These are phyloP conservation scores for Tetracentron sinense DNA, from an alignment of 164 flowering plant genomes.

Conservation along the genomic window DNA sequence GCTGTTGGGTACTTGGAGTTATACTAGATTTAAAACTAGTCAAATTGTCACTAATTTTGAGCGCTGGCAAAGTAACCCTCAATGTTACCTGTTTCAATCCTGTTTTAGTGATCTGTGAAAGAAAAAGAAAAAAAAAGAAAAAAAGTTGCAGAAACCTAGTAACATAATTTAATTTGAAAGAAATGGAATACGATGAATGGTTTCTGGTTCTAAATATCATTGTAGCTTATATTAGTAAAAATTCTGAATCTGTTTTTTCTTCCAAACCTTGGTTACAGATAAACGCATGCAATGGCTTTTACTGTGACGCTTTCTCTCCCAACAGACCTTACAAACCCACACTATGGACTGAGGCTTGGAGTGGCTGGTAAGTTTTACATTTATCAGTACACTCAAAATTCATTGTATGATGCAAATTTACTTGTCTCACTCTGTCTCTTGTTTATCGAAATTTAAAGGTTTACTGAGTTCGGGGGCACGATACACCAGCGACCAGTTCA, in stretches of 20 bases:
- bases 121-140: background rate
- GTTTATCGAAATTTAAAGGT: constrained; percentile 40
- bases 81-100: background rate
- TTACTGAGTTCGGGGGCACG: constrained; percentile 82
- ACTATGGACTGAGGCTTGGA: constrained; percentile 96
- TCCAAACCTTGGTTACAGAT: constrained; percentile 42
- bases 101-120: background rate
- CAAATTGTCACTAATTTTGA: background rate
- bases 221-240: background rate
- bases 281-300: constrained; percentile 93
- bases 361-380: constrained; percentile 57
- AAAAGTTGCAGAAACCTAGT: background rate
- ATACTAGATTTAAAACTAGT: background rate
- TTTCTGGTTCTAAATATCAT: background rate
- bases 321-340: constrained; percentile 90
- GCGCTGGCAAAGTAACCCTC: background rate
- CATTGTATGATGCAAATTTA: background rate
- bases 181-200: background rate
- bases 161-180: background rate
- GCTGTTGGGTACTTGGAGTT: constrained; percentile 3
- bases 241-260: background rate
- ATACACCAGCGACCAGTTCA: constrained; percentile 69
- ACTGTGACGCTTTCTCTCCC: constrained; percentile 82
- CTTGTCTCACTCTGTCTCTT: constrained; percentile 6
- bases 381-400: background rate